A percentile compares a stretch with the other conserved stretches of the same genome.
Evolutionary conservation across 371 early-diverging fungal genomes (phyloP).

Genomic region (Sporodiniella umbellata): DNA sequence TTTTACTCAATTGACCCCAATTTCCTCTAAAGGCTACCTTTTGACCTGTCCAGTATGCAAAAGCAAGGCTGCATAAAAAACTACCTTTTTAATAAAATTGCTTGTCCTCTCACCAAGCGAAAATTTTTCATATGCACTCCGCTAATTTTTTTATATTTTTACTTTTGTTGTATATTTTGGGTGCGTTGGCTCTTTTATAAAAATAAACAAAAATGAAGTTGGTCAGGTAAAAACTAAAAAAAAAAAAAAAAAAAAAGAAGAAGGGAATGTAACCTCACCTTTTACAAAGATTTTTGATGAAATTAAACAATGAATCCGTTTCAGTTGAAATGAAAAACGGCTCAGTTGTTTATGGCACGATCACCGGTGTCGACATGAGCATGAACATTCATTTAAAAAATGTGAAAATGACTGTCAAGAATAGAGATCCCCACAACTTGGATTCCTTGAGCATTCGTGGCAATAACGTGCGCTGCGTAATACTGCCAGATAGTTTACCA

Average conservation of each 20-base stretch:
- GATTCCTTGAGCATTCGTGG: slow-evolving; percentile 94
- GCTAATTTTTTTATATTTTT: neutral
- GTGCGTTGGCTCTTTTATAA: neutral
- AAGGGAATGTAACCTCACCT: neutral
- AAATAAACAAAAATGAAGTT: slow-evolving; percentile 12
- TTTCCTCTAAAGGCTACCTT: too few relatives aligned
- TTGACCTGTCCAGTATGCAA: neutral
- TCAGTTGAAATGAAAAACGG: slow-evolving; percentile 97
- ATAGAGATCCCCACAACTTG: slow-evolving; percentile 85
- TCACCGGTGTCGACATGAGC: slow-evolving; percentile 96
- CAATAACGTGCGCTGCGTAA: slow-evolving; percentile 92
- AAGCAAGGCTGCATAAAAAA: too few relatives aligned
- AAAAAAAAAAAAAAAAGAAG: neutral
- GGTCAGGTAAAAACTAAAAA: slow-evolving; percentile 10
- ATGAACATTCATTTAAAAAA: slow-evolving; percentile 99
- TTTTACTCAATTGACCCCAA: too few relatives aligned
- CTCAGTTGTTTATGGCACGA: slow-evolving; percentile 93
- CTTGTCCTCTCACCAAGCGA: too few relatives aligned
- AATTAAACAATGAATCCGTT: slow-evolving; percentile 91
- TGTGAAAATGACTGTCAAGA: slow-evolving; percentile 96
- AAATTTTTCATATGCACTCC: neutral
- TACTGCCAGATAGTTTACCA: slow-evolving; percentile 93
- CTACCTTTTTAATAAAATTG: too few relatives aligned
- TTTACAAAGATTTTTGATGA: slow-evolving; percentile 86
- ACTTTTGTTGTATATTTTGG: neutral